Percentiles rank a stretch among this genome's conserved stretches.
phyloP scores from a whole-genome alignment of 164 flowering plant species.

The Vitis cinerea region DNA sequence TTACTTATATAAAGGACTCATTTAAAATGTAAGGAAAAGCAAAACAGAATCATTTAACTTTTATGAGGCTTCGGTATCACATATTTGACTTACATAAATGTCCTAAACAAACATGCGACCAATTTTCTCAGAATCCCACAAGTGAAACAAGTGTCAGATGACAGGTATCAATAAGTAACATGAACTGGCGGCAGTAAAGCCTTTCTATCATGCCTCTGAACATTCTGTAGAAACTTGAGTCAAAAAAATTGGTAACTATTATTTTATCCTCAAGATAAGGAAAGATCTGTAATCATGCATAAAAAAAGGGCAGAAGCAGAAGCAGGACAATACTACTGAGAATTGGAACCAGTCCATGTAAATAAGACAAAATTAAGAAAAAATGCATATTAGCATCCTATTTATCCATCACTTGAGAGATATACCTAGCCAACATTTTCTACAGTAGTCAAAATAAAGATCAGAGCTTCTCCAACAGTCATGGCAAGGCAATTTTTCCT shows the following conservation, averaged over 20 bases:
- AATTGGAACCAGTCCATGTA: neutral
- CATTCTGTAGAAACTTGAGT: too few species aligned
- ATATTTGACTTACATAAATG: neutral
- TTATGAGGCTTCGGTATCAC: too few species aligned
- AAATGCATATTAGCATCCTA: slow-evolving; percentile 1
- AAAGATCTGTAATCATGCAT: neutral
- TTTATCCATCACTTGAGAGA: slow-evolving; percentile 14
- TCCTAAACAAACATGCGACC: neutral
- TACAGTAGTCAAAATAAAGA: slow-evolving; percentile 44
- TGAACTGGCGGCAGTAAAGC: too few species aligned
- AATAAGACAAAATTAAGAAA: neutral
- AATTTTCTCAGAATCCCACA: too few species aligned
- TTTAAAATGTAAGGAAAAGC: too few species aligned
- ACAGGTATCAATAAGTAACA: too few species aligned
- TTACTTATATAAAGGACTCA: too few species aligned
- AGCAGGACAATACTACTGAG: neutral
- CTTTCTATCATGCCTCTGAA: too few species aligned
- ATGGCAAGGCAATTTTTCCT: slow-evolving; percentile 46
- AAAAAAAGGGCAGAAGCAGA: neutral
- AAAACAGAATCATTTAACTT: too few species aligned
- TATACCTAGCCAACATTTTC: slow-evolving; percentile 79
- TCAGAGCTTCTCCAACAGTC: slow-evolving; percentile 67
- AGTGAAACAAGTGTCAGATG: neutral
- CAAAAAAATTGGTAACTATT: neutral
- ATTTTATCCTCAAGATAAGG: neutral